phyloP scores from a whole-genome alignment of 2,329 filamentous ascomycete species.

The Clonostachys byssicola region DNA sequence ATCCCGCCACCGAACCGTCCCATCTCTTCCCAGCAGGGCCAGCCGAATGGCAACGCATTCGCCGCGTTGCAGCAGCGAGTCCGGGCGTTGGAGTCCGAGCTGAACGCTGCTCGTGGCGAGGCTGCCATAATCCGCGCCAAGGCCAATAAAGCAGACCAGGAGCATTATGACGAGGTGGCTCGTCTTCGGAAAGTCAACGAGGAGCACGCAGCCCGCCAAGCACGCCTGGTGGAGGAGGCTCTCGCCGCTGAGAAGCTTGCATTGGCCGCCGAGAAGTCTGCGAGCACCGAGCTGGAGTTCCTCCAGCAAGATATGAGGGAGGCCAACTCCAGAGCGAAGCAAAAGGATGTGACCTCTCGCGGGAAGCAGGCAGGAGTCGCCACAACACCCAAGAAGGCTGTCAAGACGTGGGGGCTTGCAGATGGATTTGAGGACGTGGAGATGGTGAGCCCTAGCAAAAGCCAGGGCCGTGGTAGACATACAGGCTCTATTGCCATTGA shows the following conservation, averaged over 20 bases:
- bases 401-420: conserved; percentile 53
- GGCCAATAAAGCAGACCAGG: conserved; percentile 54
- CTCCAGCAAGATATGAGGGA: conserved; percentile 67
- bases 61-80: conserved; percentile 48
- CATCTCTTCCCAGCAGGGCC: neutral
- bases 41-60: conserved; percentile 21
- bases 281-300: conserved; percentile 68
- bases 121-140: conserved; percentile 72
- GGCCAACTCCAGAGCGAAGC: conserved; percentile 29
- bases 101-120: conserved; percentile 64
- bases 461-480: conserved; percentile 31
- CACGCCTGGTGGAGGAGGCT: conserved; percentile 60
- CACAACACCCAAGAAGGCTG: conserved; percentile 57
- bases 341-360: neutral
- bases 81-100: conserved; percentile 47
- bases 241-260: conserved; percentile 39
- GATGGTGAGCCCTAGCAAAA: conserved; percentile 50
- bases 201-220: conserved; percentile 60
- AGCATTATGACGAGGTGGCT: conserved; percentile 59
- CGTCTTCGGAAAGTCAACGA: conserved; percentile 58
- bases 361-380: conserved; percentile 9
- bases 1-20: conserved; percentile 17
- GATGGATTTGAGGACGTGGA: conserved; percentile 76
- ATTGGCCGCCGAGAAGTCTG: conserved; percentile 50
- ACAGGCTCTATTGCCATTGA: conserved; percentile 36